Base-by-base conservation (phyloP, 495 filamentous ascomycete species). In the Bombardia bombarda region DNA sequence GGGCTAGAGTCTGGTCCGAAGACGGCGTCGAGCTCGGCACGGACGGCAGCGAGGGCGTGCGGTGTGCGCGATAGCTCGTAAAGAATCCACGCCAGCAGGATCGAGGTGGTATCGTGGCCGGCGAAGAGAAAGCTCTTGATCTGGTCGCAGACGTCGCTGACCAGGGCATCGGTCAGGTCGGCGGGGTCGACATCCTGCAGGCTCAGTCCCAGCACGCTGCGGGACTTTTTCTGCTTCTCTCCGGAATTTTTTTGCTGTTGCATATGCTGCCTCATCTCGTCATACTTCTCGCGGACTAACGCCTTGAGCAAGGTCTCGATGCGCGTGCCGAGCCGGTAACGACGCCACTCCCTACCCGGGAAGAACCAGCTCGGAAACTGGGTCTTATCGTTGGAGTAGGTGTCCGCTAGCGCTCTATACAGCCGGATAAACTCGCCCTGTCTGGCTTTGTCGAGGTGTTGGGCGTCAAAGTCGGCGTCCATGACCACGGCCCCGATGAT, bases 81-180 rank as follows among this genome's bases (percentile, higher is more conserved):
- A 36, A 67, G 67, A 3, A 50, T 42, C 61, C 66, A 74, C 0
- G 51, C 36, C 7, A 74, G 50, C 2, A 61, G 50, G 41, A 61
- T 62, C 21, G 56, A 50, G 4, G 70, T 75, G 2, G 72, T 73
- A 52, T 77, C 73, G 46, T 73, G 67, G 14, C 72, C 72, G 3
- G 66, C 72, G 24, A 69, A 67, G 7, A 75, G 53, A 45, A 75
- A 74, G 0, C 64, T 65, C 35, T 66, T 66, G 22, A 67, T 45
- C 40, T 63, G 57, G 38, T 65, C 65, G 22, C 42, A 50, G 0
- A 56, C 52, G 21, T 54, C 42, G n/a, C 40, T 8, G 8, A 66
- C 12, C 4, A 59, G 17, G 7, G 44, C n/a, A 1, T 50, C 23
- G 7, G 45, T 53, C 10, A 69, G 47, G 3, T 24, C 13, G 20